Conservation (phyloP, 2,329 filamentous ascomycete species). For the Lachnellula hyalina region DNA sequence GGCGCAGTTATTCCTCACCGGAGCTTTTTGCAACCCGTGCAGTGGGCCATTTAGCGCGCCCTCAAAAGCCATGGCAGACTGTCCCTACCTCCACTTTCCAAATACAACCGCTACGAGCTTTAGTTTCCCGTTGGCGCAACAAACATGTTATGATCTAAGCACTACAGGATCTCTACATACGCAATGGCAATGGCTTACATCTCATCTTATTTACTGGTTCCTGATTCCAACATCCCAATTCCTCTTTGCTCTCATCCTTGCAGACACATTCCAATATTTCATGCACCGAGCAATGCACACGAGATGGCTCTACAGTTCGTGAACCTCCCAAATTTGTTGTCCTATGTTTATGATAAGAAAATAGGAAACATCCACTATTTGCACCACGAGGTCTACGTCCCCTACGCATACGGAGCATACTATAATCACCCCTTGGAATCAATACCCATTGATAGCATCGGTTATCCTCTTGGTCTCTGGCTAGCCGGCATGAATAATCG, state of each 20-base stretch:
- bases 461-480: slow-evolving; percentile 78
- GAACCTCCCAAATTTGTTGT: neutral
- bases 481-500: slow-evolving; percentile 71
- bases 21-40: neutral
- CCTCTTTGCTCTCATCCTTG: neutral
- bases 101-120: neutral
- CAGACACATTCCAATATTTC: neutral
- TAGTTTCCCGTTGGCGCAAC: neutral
- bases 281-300: neutral
- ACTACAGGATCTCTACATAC: too few species aligned
- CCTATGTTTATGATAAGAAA: neutral
- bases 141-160: neutral
- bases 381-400: slow-evolving; percentile 63
- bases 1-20: neutral
- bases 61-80: neutral
- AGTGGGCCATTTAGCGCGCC: neutral
- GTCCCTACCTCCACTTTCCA: neutral
- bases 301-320: neutral
- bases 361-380: neutral
- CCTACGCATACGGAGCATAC: slow-evolving; percentile 91
- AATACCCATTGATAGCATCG: slow-evolving; percentile 81
- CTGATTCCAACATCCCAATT: neutral
- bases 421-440: slow-evolving; percentile 94
- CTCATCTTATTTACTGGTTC: neutral
- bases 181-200: neutral